Conservation (phyloP, 305 asterid genomes). For the Fraxinus ornus region DNA sequence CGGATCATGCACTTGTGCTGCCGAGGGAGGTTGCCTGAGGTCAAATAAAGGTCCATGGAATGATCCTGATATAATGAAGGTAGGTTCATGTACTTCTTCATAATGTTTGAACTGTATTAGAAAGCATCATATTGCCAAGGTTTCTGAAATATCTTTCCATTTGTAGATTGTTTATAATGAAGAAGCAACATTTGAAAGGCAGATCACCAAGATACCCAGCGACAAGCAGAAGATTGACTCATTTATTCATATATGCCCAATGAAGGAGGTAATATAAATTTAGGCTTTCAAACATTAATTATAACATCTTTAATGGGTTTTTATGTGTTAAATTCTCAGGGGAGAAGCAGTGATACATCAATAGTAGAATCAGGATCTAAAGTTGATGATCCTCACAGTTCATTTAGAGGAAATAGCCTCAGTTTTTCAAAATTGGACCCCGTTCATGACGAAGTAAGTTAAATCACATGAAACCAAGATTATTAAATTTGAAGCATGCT, state of each 20-base stretch:
- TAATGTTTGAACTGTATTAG: background rate
- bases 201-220: conserved; percentile 38
- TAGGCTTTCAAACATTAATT: conserved; percentile 8
- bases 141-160: conserved; percentile 24
- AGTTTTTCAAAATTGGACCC: conserved; percentile 34
- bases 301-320: conserved; percentile 23
- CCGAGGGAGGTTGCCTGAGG: conserved; percentile 91
- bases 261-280: conserved; percentile 46
- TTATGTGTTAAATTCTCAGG: conserved; percentile 44
- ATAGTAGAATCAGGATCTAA: conserved; percentile 55
- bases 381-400: conserved; percentile 49
- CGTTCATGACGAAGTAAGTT: conserved; percentile 69
- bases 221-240: conserved; percentile 54
- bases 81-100: conserved; percentile 23
- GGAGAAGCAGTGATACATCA: conserved; percentile 47
- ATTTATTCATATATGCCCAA: conserved; percentile 41
- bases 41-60: conserved; percentile 96
- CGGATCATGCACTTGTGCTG: conserved; percentile 75
- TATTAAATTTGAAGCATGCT: background rate
- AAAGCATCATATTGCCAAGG: background rate
- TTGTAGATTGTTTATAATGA: conserved; percentile 62
- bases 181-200: conserved; percentile 56
- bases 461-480: background rate
- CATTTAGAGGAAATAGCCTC: conserved; percentile 43
- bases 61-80: conserved; percentile 92